Conservation (phyloP, 805 yeast genomes). For the Yamadazyma philogaea region DNA sequence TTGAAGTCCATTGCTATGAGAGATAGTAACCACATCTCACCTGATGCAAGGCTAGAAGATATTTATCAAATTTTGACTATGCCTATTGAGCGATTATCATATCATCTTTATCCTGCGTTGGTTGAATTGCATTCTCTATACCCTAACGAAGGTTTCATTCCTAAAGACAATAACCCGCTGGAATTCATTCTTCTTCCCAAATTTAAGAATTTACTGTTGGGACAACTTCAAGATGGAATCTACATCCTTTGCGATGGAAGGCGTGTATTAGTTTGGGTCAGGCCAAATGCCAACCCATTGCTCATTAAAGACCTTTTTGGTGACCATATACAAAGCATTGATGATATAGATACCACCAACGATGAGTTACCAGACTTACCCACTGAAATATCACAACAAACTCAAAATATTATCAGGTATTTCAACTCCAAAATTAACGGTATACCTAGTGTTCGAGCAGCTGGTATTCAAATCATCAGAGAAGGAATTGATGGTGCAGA, state of each 20-base stretch:
- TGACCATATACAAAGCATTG: conserved; percentile 39
- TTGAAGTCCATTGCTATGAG: conserved; percentile 65
- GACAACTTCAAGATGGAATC: conserved; percentile 64
- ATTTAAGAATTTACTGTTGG: conserved; percentile 42
- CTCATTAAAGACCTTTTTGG: conserved; percentile 77
- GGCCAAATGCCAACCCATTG: conserved; percentile 61
- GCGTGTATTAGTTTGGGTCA: conserved; percentile 60
- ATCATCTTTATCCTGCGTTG: conserved; percentile 76
- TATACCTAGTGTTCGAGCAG: conserved; percentile 22
- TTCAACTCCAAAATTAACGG: conserved; percentile 41
- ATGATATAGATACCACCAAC: conserved; percentile 45
- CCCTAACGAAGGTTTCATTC: conserved; percentile 48
- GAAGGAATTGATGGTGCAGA: conserved; percentile 63
- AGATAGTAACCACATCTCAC: conserved; percentile 43
- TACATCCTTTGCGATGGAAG: conserved; percentile 73
- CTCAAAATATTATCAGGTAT: conserved; percentile 58
- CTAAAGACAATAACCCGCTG: conserved; percentile 33
- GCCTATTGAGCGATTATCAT: conserved; percentile 55
- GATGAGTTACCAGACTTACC: conserved; percentile 68
- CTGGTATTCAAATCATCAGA: conserved; percentile 58
- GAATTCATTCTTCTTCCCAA: conserved; percentile 49
- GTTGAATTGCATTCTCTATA: conserved; percentile 65
- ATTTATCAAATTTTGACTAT: conserved; percentile 49
- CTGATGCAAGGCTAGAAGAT: conserved; percentile 64
- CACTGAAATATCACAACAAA: conserved; percentile 66